phyloP scores from a whole-genome alignment of 352 stramenopile genomes.

The Phytophthora hybrid region DNA sequence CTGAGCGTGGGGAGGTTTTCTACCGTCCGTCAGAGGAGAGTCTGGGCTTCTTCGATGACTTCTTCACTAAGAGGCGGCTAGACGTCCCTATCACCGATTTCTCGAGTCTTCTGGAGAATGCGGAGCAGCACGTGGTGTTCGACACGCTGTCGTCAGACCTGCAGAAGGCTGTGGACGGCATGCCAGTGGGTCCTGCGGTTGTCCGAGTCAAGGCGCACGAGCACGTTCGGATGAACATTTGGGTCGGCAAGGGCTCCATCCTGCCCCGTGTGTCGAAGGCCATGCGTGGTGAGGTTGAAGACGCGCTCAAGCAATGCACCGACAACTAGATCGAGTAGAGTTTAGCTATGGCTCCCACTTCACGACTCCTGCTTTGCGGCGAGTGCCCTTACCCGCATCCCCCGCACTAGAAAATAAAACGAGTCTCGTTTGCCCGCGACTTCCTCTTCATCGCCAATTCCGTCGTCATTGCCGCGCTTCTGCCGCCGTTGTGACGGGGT shows the following conservation, averaged over 20 bases:
- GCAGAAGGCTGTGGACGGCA: constrained; percentile 41
- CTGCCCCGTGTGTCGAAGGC: constrained; percentile 82
- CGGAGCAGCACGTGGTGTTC: constrained; percentile 68
- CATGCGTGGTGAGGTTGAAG: constrained; percentile 63
- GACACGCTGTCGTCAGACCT: constrained; percentile 47
- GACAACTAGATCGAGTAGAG: constrained; percentile 20
- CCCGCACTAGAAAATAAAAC: constrained; percentile 80
- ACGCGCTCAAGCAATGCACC: constrained; percentile 45
- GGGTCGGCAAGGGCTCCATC: constrained; percentile 75
- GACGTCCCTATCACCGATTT: constrained; percentile 56
- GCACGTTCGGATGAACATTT: constrained; percentile 77
- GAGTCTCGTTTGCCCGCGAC: constrained; percentile 70
- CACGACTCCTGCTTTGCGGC: constrained; percentile 13
- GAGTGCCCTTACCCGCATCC: constrained; percentile 52
- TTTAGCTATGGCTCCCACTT: background rate
- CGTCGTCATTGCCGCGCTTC: constrained; percentile 13
- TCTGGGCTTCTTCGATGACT: constrained; percentile 85
- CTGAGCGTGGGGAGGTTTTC: constrained; percentile 67
- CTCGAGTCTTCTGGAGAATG: constrained; percentile 48
- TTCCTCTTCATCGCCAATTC: constrained; percentile 28
- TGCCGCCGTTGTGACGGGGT: constrained; percentile 1
- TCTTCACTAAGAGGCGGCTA: constrained; percentile 87
- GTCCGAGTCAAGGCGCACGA: constrained; percentile 51
- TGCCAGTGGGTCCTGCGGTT: constrained; percentile 67
- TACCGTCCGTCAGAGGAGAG: constrained; percentile 91